These are phyloP conservation scores for Secale cereale DNA, from an alignment of 176 grass and related monocot genomes.

Conservation along the genomic window DNA sequence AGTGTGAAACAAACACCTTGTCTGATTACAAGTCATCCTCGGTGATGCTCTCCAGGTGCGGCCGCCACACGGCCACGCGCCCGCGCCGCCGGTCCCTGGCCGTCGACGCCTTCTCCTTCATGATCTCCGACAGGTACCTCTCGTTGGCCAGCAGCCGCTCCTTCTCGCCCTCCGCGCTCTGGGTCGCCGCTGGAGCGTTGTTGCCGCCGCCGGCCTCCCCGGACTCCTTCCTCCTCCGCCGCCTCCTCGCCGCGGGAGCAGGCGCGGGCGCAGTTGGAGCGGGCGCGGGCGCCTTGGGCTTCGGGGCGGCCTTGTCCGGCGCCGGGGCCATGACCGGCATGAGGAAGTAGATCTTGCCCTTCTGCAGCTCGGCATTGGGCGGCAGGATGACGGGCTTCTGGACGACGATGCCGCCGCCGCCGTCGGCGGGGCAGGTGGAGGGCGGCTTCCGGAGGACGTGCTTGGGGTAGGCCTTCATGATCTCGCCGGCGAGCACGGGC, in stretches of 20 bases:
- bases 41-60: slow-evolving; percentile 96
- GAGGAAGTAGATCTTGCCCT: slow-evolving; percentile 96
- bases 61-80: slow-evolving; percentile 84
- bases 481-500: slow-evolving; percentile 73
- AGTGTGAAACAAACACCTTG: slow-evolving; percentile 27
- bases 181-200: background rate
- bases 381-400: slow-evolving; percentile 73
- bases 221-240: slow-evolving; percentile 47
- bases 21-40: slow-evolving; percentile 87
- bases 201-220: background rate
- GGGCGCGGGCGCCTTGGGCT: slow-evolving; percentile 4
- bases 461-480: slow-evolving; percentile 90
- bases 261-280: background rate
- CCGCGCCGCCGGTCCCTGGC: slow-evolving; percentile 63
- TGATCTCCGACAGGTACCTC: slow-evolving; percentile 84
- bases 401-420: slow-evolving; percentile 38
- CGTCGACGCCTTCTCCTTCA: slow-evolving; percentile 76
- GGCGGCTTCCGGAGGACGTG: slow-evolving; percentile 77
- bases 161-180: slow-evolving; percentile 50
- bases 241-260: slow-evolving; percentile 48
- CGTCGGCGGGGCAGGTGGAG: slow-evolving; percentile 46
- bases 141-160: slow-evolving; percentile 74
- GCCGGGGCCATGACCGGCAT: slow-evolving; percentile 51
- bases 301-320: slow-evolving; percentile 25
- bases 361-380: slow-evolving; percentile 85